These are phyloP conservation scores for Hysterangium stoloniferum DNA, from an alignment of 768 basidiomycete genomes.

Conservation along the genomic window DNA sequence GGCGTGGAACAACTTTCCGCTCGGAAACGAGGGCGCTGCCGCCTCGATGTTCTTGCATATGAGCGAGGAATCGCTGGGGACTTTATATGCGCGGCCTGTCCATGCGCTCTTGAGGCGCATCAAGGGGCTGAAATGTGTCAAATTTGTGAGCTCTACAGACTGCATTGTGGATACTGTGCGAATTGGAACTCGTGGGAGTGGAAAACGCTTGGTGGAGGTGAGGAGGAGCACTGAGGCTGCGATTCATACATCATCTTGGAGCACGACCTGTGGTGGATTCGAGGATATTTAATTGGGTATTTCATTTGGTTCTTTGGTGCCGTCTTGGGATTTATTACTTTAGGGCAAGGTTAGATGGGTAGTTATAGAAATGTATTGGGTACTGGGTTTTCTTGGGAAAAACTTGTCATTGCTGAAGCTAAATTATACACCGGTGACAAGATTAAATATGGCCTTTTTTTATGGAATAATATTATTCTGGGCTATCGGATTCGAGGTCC, in stretches of 20 bases:
- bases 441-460: too few species aligned
- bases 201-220: neutral
- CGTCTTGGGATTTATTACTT: neutral
- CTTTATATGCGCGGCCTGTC: neutral
- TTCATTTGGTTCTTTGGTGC: neutral
- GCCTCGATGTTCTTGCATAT: neutral
- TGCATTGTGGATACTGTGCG: slow-evolving; percentile 5
- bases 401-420: neutral
- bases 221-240: neutral
- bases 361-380: neutral
- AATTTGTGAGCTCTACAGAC: slow-evolving; percentile 5
- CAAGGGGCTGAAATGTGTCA: neutral
- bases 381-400: neutral
- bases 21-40: neutral
- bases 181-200: neutral
- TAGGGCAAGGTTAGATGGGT: neutral
- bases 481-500: too few species aligned
- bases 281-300: slow-evolving; percentile 8
- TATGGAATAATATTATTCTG: too few species aligned
- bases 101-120: slow-evolving; percentile 1
- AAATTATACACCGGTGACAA: too few species aligned
- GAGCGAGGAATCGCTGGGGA: neutral
- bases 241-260: slow-evolving; percentile 11
- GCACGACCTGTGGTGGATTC: neutral
- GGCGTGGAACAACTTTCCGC: slow-evolving; percentile 7